These are phyloP conservation scores for Tolypocladium sp. DNA, from an alignment of 2,329 filamentous ascomycete species.

Conservation along the genomic window DNA sequence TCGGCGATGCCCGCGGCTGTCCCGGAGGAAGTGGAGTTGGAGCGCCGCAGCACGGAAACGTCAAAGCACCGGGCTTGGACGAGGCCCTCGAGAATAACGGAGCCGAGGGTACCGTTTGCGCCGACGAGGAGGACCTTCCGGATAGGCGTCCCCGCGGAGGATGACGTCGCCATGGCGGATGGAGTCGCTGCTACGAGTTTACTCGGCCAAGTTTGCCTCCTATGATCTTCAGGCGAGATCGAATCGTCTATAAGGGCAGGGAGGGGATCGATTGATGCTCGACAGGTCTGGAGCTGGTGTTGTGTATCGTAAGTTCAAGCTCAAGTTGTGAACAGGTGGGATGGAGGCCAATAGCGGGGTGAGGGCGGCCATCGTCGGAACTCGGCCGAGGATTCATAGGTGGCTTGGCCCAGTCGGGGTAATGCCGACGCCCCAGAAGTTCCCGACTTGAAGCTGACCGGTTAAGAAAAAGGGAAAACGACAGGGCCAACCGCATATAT, in stretches of 20 bases:
- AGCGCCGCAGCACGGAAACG: slow-evolving; percentile 46
- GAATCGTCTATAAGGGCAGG: neutral
- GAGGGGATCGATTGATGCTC: neutral
- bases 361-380: too few relatives aligned
- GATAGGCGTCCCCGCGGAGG: slow-evolving; percentile 5
- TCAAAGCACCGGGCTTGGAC: slow-evolving; percentile 30
- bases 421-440: too few relatives aligned
- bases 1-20: slow-evolving; percentile 8
- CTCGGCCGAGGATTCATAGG: too few relatives aligned
- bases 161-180: neutral
- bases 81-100: slow-evolving; percentile 26
- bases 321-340: neutral
- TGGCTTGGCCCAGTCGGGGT: too few relatives aligned
- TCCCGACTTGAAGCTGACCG: too few relatives aligned
- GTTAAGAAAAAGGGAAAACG: too few relatives aligned
- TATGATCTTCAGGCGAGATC: neutral
- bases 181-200: neutral
- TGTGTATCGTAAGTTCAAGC: neutral
- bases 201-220: neutral
- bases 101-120: slow-evolving; percentile 29
- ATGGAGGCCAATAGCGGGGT: too few relatives aligned
- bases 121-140: slow-evolving; percentile 24
- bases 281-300: neutral
- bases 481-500: too few relatives aligned
- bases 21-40: slow-evolving; percentile 17